phyloP scores from a whole-genome alignment of 2,329 filamentous ascomycete genomes.

The Aspergillus ruber region DNA sequence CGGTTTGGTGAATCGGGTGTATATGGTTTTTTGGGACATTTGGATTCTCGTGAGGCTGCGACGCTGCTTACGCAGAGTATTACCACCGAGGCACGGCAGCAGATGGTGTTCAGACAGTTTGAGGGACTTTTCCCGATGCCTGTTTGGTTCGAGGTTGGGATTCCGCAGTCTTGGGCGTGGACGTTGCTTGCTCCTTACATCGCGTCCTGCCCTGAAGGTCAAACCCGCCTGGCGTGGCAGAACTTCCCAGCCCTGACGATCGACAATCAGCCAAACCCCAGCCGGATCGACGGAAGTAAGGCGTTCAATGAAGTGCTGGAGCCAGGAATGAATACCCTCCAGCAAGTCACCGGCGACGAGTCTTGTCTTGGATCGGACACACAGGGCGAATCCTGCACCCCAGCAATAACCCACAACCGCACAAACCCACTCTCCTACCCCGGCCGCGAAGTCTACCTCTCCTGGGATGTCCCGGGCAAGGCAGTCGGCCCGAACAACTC shows the following conservation, averaged over 20 bases:
- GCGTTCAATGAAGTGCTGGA: conserved; percentile 56
- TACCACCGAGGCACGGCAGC: conserved; percentile 71
- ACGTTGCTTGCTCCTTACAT: conserved; percentile 76
- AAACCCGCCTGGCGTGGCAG: conserved; percentile 73
- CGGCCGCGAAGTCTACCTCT: conserved; percentile 63
- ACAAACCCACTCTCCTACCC: conserved; percentile 66
- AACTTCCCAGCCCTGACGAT: conserved; percentile 71
- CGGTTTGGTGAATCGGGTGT: conserved; percentile 73
- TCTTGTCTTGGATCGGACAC: conserved; percentile 54
- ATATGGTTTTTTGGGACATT: conserved; percentile 71
- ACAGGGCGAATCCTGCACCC: conserved; percentile 46
- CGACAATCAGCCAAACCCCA: conserved; percentile 70
- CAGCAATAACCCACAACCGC: conserved; percentile 63
- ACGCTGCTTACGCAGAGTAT: conserved; percentile 72
- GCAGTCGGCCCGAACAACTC: conserved; percentile 73
- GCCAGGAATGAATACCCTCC: conserved; percentile 27
- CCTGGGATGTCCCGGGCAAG: conserved; percentile 66
- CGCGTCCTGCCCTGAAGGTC: conserved; percentile 63
- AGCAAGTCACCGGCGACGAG: conserved; percentile 38
- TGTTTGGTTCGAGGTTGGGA: conserved; percentile 72
- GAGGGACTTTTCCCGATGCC: conserved; percentile 74
- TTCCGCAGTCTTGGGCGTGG: conserved; percentile 82
- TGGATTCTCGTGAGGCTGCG: conserved; percentile 68
- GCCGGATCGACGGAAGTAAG: conserved; percentile 57
- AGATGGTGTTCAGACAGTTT: conserved; percentile 80